A percentile compares a stretch with the other conserved stretches of the same genome.
These are phyloP conservation scores for Leccinum subtestaceum DNA, from an alignment of 768 basidiomycete species.

Conservation along the genomic window DNA sequence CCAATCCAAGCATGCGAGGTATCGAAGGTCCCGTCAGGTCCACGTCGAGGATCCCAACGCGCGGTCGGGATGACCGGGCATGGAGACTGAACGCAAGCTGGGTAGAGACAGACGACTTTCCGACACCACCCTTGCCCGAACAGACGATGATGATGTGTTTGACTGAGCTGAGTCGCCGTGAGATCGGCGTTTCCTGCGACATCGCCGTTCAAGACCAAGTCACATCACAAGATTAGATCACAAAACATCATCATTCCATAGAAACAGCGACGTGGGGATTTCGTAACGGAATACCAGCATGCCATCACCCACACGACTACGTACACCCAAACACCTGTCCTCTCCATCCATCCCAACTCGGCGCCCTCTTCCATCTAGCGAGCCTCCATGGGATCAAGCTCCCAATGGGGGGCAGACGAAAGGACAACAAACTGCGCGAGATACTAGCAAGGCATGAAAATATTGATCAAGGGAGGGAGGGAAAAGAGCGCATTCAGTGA, in stretches of 20 bases:
- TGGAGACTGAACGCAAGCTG: slow-evolving; percentile 90
- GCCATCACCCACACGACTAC: neutral
- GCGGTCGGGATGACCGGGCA: slow-evolving; percentile 58
- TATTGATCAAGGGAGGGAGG: slow-evolving; percentile 13
- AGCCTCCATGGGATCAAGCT: slow-evolving; percentile 45
- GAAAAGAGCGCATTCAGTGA: slow-evolving; percentile 21
- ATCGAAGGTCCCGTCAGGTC: slow-evolving; percentile 95
- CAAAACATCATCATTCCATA: neutral
- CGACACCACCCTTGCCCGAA: slow-evolving; percentile 97
- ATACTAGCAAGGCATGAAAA: slow-evolving; percentile 27
- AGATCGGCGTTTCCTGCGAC: slow-evolving; percentile 55
- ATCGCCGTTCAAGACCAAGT: slow-evolving; percentile 9
- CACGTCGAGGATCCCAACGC: slow-evolving; percentile 88
- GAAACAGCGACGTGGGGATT: neutral
- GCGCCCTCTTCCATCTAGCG: slow-evolving; percentile 71
- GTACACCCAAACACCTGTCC: neutral
- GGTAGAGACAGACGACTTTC: slow-evolving; percentile 93
- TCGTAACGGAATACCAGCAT: slow-evolving; percentile 3
- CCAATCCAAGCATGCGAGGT: slow-evolving; percentile 91
- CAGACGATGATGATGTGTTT: slow-evolving; percentile 89
- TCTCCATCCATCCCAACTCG: slow-evolving; percentile 29
- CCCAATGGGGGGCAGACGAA: slow-evolving; percentile 56
- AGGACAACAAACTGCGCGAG: slow-evolving; percentile 57
- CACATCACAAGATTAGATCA: neutral
- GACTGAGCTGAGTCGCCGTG: slow-evolving; percentile 67